Evolutionary conservation across 495 filamentous ascomycete genomes (phyloP).

Genomic region (Aspergillus mulundensis): DNA sequence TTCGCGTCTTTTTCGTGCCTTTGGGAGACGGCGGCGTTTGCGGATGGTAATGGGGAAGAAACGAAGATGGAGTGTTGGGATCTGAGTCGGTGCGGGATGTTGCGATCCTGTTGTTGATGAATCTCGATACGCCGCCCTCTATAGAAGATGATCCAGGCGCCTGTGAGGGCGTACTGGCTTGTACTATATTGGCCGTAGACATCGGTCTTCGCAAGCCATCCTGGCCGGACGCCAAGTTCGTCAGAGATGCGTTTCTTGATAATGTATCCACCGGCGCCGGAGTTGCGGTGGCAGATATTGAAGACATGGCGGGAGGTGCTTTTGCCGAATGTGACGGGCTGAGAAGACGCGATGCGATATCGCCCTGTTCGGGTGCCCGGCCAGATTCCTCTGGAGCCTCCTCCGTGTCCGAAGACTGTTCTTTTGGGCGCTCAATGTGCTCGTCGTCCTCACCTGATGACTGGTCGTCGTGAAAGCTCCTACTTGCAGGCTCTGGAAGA

Average conservation of each 20-base stretch:
- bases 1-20: slow-evolving; percentile 16
- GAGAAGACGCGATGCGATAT: slow-evolving; percentile 39
- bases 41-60: slow-evolving; percentile 46
- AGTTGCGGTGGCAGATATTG: slow-evolving; percentile 44
- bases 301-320: slow-evolving; percentile 48
- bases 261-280: slow-evolving; percentile 29
- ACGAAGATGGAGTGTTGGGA: slow-evolving; percentile 46
- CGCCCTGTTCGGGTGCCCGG: slow-evolving; percentile 27
- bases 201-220: slow-evolving; percentile 34
- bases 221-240: slow-evolving; percentile 33
- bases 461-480: slow-evolving; percentile 26
- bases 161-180: slow-evolving; percentile 27
- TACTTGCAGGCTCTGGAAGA: slow-evolving; percentile 42
- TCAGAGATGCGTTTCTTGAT: slow-evolving; percentile 36
- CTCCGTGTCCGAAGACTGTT: slow-evolving; percentile 15
- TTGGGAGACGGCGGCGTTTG: slow-evolving; percentile 43
- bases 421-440: slow-evolving; percentile 13
- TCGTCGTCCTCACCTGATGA: slow-evolving; percentile 22
- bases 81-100: slow-evolving; percentile 43
- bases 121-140: slow-evolving; percentile 45
- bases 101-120: slow-evolving; percentile 38
- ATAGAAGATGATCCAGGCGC: slow-evolving; percentile 43
- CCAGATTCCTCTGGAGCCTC: slow-evolving; percentile 15
- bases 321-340: slow-evolving; percentile 41
- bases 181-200: slow-evolving; percentile 25